Base-by-base conservation (phyloP, 805 yeast species). In the Suhomyces sp. region DNA sequence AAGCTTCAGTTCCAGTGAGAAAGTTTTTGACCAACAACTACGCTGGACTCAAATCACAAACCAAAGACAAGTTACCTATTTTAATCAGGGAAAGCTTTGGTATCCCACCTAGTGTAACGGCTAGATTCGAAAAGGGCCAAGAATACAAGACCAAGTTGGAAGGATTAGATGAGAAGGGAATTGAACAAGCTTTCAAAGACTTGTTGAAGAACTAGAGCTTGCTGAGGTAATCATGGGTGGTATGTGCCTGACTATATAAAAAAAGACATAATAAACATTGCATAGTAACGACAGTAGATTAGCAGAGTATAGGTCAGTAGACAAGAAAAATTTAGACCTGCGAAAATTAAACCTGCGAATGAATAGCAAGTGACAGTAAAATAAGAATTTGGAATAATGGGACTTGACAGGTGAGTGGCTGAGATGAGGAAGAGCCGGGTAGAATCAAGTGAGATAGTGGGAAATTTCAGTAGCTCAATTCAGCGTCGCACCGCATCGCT, bases 41-140 rank as follows among this genome's bases (percentile, higher is more conserved):
- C 68, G 83, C 87, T n/a, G 62, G 74, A n/a, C 71, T 89, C 61
- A 80, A 81, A 64, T 65, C 80, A 53, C 69, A 70, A 53, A 64
- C 70, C 57, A 82, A 87, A 61, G 85, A 92, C 53, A 71, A 75
- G 53, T 72, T 87, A 27, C 96, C 96, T 10, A 84, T 89, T 50
- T 76, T 89, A 64, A 78, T 89, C 55, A 84, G 96, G 71, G 96
- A 89, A 69, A 81, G 90, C 29, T 74, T 73, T 55, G 89, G 89
- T 47, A 82, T 85, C 50, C 77, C 85, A 47, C 96, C 96, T 40
- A 77, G 84, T 45, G 80, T 88, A 49, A 86, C 82, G 53, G 88
- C 92, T 35, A 82, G 96, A 66, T 84, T 84, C 55, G 89, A 76
- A 47, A 77, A 76, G 59, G 84, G 84, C 35, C 67, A 66, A 51